Conservation (phyloP, 176 grass and related monocot species). For the Microstegium vimineum region DNA sequence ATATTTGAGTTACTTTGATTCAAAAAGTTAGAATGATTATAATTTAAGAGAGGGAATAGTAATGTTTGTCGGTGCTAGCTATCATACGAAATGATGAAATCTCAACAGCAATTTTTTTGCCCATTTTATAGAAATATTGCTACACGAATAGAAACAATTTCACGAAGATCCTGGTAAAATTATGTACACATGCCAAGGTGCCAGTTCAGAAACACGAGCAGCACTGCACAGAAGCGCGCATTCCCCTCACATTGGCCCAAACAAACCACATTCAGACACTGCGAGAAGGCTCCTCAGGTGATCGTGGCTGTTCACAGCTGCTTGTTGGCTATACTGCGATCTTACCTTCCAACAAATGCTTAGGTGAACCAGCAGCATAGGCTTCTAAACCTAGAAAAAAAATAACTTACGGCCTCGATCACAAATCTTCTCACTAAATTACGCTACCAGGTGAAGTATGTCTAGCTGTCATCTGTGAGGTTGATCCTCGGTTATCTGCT, state of each 20-base stretch:
- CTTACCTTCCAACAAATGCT: constrained; percentile 36
- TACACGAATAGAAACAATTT: constrained; percentile 8
- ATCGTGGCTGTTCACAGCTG: constrained; percentile 17
- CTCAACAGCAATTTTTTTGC: neutral
- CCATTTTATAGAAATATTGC: neutral
- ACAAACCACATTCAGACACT: constrained; percentile 15
- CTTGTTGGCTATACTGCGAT: constrained; percentile 29
- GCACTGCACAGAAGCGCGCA: neutral
- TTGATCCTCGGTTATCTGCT: constrained; percentile 16
- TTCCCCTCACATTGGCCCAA: neutral
- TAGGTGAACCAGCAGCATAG: constrained; percentile 36
- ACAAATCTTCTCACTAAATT: constrained; percentile 21
- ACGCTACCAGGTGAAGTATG: neutral
- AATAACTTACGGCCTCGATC: constrained; percentile 32
- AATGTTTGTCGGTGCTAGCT: neutral
- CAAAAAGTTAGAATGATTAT: no score
- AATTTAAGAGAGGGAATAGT: no score
- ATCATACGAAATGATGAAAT: neutral
- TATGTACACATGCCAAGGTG: constrained; percentile 31
- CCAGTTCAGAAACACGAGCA: constrained; percentile 4
- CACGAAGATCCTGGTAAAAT: neutral
- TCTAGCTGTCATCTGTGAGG: constrained; percentile 40
- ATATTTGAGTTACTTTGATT: no score
- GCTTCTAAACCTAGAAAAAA: constrained; percentile 42
- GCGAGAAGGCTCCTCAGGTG: neutral